phyloP scores from a whole-genome alignment of 2,329 filamentous ascomycete species.

The Neopestalotiopsis sp. region DNA sequence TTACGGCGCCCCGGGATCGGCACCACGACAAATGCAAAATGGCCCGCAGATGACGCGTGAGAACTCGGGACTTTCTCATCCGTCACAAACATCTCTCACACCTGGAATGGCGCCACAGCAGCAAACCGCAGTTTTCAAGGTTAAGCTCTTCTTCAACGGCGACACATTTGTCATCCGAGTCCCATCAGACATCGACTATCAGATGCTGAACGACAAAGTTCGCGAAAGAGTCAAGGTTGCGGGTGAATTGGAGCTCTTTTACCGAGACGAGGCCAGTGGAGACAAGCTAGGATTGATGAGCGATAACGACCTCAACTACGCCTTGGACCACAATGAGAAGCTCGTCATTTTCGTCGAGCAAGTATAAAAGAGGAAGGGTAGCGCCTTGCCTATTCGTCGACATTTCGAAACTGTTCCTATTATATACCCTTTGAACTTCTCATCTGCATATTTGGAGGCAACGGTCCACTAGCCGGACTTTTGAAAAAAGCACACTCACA shows the following conservation, averaged over 20 bases:
- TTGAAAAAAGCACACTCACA: conserved; percentile 8
- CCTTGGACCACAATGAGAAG: conserved; percentile 85
- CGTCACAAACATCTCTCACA: conserved; percentile 62
- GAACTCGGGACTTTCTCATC: conserved; percentile 54
- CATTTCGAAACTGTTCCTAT: conserved; percentile 19
- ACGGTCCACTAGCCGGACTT: conserved; percentile 10
- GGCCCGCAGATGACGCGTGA: conserved; percentile 50
- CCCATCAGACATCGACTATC: conserved; percentile 77
- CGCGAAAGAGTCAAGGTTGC: conserved; percentile 81
- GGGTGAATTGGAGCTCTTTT: conserved; percentile 75
- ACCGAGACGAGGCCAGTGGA: conserved; percentile 82
- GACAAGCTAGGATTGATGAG: conserved; percentile 77
- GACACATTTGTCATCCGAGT: conserved; percentile 93
- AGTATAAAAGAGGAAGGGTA: conserved; percentile 36
- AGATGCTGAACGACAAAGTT: conserved; percentile 83
- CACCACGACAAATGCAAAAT: conserved; percentile 50
- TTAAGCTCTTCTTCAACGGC: conserved; percentile 93
- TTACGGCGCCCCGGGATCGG: conserved; percentile 59
- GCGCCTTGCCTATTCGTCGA: not conserved
- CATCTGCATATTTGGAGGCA: conserved; percentile 6
- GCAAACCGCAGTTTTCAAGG: conserved; percentile 72
- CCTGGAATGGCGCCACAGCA: conserved; percentile 51
- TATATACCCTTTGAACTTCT: conserved; percentile 19
- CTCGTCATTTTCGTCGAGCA: conserved; percentile 76
- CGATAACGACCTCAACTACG: conserved; percentile 81